phyloP scores from a whole-genome alignment of 306 rosid species.

The Vigna radiata region DNA sequence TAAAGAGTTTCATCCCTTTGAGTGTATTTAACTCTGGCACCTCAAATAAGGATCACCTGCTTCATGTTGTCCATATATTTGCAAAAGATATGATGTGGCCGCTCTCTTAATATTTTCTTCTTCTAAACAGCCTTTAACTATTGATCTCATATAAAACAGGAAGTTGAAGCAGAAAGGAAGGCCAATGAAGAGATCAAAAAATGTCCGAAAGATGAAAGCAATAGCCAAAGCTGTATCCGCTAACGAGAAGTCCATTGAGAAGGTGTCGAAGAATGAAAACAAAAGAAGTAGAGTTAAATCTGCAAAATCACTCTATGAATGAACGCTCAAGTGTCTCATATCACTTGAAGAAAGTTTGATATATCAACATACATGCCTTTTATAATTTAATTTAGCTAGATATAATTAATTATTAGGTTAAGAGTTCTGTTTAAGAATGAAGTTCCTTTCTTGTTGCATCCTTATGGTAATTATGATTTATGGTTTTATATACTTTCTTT shows the following conservation, averaged over 20 bases:
- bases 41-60: slow-evolving; percentile 1
- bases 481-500: not conserved
- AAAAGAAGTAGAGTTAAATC: slow-evolving; percentile 74
- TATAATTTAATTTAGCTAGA: slow-evolving; percentile 21
- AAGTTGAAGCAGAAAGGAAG: slow-evolving; percentile 77
- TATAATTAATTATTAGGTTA: slow-evolving; percentile 29
- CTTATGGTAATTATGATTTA: not conserved
- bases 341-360: slow-evolving; percentile 28
- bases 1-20: not conserved
- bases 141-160: slow-evolving; percentile 53
- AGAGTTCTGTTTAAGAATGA: slow-evolving; percentile 16
- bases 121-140: slow-evolving; percentile 31
- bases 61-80: slow-evolving; percentile 21
- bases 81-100: not conserved
- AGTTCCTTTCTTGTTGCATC: slow-evolving; percentile 17
- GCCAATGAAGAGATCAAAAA: slow-evolving; percentile 86
- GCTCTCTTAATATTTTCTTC: not conserved
- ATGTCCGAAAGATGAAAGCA: slow-evolving; percentile 72
- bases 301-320: slow-evolving; percentile 81
- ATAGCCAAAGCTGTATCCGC: slow-evolving; percentile 68
- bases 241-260: slow-evolving; percentile 65
- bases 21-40: not conserved
- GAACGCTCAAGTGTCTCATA: slow-evolving; percentile 27
- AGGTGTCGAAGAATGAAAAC: slow-evolving; percentile 62
- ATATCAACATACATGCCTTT: slow-evolving; percentile 6